Conservation (phyloP, 139 green algal species). For the Raphidocelis subcapitata region DNA sequence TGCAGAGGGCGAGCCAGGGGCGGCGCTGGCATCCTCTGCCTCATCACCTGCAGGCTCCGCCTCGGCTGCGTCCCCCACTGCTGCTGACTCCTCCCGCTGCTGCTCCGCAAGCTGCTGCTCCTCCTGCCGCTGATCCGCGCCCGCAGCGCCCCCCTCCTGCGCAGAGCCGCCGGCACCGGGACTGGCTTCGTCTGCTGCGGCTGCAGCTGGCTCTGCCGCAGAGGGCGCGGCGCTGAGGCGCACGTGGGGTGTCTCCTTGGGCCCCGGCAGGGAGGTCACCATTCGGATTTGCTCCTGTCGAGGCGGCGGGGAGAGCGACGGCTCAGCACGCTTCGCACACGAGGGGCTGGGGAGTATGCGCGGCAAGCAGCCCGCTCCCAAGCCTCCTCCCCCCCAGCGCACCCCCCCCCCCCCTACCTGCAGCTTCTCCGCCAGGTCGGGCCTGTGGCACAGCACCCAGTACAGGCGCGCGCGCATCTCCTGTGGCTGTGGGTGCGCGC, state of each 20-base stretch:
- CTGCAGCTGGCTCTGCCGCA: background rate
- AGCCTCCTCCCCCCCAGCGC: background rate
- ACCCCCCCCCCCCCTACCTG: conserved; percentile 29
- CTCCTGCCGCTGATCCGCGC: background rate
- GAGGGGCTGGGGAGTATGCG: background rate
- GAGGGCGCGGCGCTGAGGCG: background rate
- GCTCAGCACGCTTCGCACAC: background rate
- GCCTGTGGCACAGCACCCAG: conserved; percentile 64
- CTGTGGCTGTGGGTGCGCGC: too few relatives aligned
- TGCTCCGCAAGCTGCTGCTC: background rate
- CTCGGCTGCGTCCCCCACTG: too few relatives aligned
- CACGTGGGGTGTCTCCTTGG: background rate
- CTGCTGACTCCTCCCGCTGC: background rate
- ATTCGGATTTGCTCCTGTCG: background rate
- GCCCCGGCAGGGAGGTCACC: conserved; percentile 1
- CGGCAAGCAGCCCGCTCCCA: background rate
- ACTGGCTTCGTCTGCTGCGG: background rate
- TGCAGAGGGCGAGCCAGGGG: too few relatives aligned
- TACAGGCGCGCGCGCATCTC: conserved; percentile 82
- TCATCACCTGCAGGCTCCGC: too few relatives aligned
- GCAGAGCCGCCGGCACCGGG: background rate
- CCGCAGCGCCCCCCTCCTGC: background rate
- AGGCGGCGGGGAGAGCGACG: background rate
- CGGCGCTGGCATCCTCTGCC: too few relatives aligned
- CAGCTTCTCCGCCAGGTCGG: conserved; percentile 39